Conservation (phyloP, 148 eudicot species). For the Gaultheria prostrata region DNA sequence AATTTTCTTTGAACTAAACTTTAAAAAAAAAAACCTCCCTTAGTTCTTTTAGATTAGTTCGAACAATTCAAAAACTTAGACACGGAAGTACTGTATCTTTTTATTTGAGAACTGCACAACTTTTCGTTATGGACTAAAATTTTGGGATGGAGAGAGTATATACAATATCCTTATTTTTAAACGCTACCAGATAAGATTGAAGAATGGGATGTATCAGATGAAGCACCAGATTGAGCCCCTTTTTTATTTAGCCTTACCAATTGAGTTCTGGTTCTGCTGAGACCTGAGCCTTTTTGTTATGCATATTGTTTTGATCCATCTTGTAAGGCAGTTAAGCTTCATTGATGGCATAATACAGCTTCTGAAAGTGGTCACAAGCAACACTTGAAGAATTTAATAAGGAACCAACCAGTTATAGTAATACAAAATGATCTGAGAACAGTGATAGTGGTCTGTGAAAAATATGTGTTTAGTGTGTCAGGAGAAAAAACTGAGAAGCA, state of each 20-base stretch:
- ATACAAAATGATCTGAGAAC: background rate
- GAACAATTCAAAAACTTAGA: background rate
- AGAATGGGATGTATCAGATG: background rate
- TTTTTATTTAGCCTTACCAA: background rate
- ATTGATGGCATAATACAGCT: constrained; percentile 6
- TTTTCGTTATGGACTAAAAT: background rate
- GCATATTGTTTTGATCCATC: background rate
- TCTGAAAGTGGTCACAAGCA: background rate
- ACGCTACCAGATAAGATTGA: background rate
- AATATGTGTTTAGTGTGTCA: background rate
- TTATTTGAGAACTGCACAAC: background rate
- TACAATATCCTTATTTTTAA: background rate
- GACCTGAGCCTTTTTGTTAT: background rate
- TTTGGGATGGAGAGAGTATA: background rate
- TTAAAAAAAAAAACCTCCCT: background rate
- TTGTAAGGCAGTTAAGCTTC: background rate
- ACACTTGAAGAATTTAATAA: background rate
- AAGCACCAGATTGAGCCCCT: background rate
- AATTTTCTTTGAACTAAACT: background rate
- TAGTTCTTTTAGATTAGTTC: background rate
- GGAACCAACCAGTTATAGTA: background rate
- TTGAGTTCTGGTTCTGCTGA: background rate
- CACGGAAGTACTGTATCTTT: background rate
- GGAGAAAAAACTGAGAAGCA: background rate
- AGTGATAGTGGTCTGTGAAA: background rate